Conservation (phyloP, 31 red algal species). For the Odonthalia washingtoniensis region DNA sequence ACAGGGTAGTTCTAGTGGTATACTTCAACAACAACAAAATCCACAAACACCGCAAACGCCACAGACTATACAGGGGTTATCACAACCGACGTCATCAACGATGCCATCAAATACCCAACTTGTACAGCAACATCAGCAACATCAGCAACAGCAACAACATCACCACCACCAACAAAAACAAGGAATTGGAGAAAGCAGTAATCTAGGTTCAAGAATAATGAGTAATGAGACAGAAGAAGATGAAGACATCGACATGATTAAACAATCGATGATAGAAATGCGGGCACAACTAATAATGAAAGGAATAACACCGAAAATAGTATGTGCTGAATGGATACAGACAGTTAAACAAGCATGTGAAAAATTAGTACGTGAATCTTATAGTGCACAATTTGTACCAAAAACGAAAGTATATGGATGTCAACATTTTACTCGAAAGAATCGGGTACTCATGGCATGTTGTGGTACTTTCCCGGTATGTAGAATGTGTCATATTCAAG, state of each 20-base stretch:
- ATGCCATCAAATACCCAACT: no score
- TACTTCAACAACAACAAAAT: no score
- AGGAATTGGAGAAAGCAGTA: neutral
- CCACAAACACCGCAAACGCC: no score
- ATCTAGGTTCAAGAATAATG: neutral
- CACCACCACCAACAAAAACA: neutral
- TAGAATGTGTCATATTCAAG: slow-evolving; percentile 80
- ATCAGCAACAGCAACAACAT: neutral
- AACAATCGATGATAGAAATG: slow-evolving; percentile 77
- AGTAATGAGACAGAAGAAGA: slow-evolving; percentile 24
- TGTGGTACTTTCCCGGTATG: slow-evolving; percentile 81
- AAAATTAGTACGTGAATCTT: slow-evolving; percentile 62
- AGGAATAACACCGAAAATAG: slow-evolving; percentile 53
- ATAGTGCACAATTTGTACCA: slow-evolving; percentile 64
- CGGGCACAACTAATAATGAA: slow-evolving; percentile 62
- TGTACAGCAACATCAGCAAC: no score
- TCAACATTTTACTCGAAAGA: slow-evolving; percentile 74
- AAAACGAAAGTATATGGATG: slow-evolving; percentile 69
- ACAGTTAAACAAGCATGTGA: slow-evolving; percentile 50
- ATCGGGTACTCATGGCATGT: slow-evolving; percentile 75
- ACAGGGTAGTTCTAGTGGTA: no score
- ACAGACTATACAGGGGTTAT: no score
- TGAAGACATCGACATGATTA: slow-evolving; percentile 67
- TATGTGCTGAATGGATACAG: slow-evolving; percentile 56
- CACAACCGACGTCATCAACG: no score